phyloP scores from a whole-genome alignment of 2,329 filamentous ascomycete genomes.

The Pseudogymnoascus sp. region DNA sequence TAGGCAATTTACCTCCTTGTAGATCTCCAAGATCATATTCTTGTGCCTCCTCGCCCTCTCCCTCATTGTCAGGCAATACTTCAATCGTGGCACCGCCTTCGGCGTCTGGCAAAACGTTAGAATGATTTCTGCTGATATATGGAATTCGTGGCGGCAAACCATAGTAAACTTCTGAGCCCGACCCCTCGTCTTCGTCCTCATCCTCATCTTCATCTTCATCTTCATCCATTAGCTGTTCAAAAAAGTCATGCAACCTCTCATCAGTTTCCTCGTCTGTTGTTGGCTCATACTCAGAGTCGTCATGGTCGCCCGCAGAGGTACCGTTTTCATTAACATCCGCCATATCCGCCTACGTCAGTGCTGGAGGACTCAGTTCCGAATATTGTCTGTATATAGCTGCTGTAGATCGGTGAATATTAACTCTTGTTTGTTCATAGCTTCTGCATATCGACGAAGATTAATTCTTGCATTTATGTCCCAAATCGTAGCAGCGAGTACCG shows the following conservation, averaged over 20 bases:
- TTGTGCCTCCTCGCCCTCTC: background rate
- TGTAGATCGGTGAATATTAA: background rate
- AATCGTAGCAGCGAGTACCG: background rate
- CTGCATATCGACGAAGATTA: background rate
- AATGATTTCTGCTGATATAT: background rate
- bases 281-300: conserved; percentile 45
- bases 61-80: conserved; percentile 21
- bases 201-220: background rate
- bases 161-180: background rate
- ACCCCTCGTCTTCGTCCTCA: conserved; percentile 23
- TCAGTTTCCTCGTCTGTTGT: conserved; percentile 32
- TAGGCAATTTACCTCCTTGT: background rate
- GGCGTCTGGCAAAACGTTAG: conserved; percentile 8
- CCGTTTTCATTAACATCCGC: background rate
- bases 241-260: conserved; percentile 26
- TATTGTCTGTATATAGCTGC: background rate
- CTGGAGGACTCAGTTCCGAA: background rate
- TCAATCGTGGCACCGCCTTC: conserved; percentile 17
- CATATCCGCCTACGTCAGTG: conserved; percentile 3
- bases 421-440: background rate
- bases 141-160: conserved; percentile 1
- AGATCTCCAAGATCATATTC: conserved; percentile 1
- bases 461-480: background rate
- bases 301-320: conserved; percentile 29
- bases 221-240: conserved; percentile 18